Base-by-base conservation (phyloP, 2,329 filamentous ascomycete genomes). In the Ophidiomyces ophidiicola region DNA sequence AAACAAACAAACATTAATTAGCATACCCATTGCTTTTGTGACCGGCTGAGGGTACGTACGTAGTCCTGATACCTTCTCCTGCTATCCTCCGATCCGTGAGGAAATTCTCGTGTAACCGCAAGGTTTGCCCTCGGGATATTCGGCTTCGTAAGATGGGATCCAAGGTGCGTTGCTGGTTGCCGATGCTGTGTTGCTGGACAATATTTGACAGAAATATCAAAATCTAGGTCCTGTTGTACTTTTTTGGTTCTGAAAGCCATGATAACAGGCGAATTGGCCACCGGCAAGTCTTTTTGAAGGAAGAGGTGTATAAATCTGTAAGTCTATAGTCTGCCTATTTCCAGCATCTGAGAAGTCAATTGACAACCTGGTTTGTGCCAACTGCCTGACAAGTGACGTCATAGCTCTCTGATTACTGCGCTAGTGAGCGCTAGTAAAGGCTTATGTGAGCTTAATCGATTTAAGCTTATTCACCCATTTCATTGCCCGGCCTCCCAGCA, bases 1-100 rank as follows among this genome's bases (percentile, higher is more conserved):
- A 11, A 10, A 10, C 12, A 6, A 19, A n/a, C 18, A n/a, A 34
- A 21, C 17, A 23, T 33, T 56, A 14, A 54, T 63, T 36, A 59
- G 6, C 20, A 21, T 5, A 21, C 8, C 28, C 17, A 15, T 15
- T 15, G 26, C 6, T 29, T 6, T 29, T 15, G 28, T 15, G 11
- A 11, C 25, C 4, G 14, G 7, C 14, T 8, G 25, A 28, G 8
- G 3, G 25, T 4, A 25, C 20, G 6, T 18, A 36, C 33, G 20
- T 26, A 36, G 17, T 36, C 33, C 28, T 18, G 25, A 17, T 36
- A 36, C 12, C 6, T 26, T 18, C 33, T 10, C 20, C 32, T 15
- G 12, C 20, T 11, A 12, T 36, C 14, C 15, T 10, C 23, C 12
- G 21, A 26, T 26, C 33, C 33, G 10, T 15, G 23, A 6, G 20